These are phyloP conservation scores for Cornus controversa DNA, from an alignment of 148 eudicot species.

Conservation along the genomic window DNA sequence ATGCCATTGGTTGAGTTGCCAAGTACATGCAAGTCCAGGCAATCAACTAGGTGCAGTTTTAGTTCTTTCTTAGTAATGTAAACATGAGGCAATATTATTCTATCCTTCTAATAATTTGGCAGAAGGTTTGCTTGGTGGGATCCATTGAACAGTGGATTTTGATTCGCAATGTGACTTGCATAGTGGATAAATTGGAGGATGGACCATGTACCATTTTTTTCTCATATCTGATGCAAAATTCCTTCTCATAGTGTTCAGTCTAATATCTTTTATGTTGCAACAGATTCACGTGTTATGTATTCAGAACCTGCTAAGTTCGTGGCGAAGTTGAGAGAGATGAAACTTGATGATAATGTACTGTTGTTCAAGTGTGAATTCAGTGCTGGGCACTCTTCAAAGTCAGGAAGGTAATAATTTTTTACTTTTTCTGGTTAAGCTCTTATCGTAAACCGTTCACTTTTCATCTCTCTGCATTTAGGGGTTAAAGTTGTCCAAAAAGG, in stretches of 20 bases:
- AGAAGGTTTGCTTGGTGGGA: neutral
- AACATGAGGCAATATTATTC: neutral
- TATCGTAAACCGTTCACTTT: neutral
- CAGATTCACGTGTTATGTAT: conserved; percentile 83
- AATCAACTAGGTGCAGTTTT: no score
- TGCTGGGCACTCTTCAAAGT: conserved; percentile 75
- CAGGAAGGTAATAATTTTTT: conserved; percentile 60
- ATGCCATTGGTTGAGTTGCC: no score
- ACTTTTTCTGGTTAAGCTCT: neutral
- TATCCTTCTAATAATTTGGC: neutral
- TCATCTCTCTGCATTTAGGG: neutral
- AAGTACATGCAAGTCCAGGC: neutral
- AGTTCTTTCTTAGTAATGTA: neutral
- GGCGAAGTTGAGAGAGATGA: conserved; percentile 78
- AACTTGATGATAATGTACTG: conserved; percentile 65
- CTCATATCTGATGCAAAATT: neutral
- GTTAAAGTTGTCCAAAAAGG: neutral
- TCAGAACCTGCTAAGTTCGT: conserved; percentile 90
- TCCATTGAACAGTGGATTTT: neutral
- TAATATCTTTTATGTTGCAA: conserved; percentile 9
- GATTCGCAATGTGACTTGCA: neutral
- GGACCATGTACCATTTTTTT: neutral
- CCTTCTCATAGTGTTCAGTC: neutral
- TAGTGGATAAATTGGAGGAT: neutral
- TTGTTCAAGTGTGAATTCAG: conserved; percentile 81